Percentiles rank a stretch among this genome's conserved stretches.
These are phyloP conservation scores for Hypoxylon perforatum DNA, from an alignment of 495 filamentous ascomycete species.

Conservation along the genomic window DNA sequence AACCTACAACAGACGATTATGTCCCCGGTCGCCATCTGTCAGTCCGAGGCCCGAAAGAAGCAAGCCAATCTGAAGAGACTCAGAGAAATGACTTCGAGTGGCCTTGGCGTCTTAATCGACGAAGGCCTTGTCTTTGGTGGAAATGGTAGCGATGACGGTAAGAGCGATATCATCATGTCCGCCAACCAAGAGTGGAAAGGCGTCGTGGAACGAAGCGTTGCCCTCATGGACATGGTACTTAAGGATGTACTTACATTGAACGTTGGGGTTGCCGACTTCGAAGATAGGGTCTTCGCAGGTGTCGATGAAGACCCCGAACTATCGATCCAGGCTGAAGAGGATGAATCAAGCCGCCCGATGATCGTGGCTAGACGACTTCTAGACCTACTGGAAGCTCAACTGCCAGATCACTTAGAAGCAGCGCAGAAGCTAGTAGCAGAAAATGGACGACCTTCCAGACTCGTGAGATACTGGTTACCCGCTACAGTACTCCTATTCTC, in stretches of 20 bases:
- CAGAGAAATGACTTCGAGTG: conserved; percentile 83
- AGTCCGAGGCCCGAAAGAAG: conserved; percentile 76
- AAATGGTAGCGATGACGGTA: conserved; percentile 50
- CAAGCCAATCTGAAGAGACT: conserved; percentile 71
- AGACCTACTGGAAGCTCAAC: conserved; percentile 68
- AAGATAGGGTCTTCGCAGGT: conserved; percentile 73
- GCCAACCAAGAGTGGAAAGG: conserved; percentile 74
- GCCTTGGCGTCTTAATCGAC: conserved; percentile 85
- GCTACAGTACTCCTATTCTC: conserved; percentile 74
- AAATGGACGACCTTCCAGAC: conserved; percentile 78
- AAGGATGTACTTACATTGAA: conserved; percentile 65
- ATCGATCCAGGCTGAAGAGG: conserved; percentile 54
- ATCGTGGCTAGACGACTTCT: conserved; percentile 74
- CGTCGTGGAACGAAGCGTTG: conserved; percentile 75
- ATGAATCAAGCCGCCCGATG: conserved; percentile 56
- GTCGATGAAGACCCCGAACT: conserved; percentile 70
- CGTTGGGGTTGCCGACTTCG: conserved; percentile 72
- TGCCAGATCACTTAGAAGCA: conserved; percentile 65
- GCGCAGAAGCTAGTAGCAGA: conserved; percentile 61
- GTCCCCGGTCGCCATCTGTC: conserved; percentile 75
- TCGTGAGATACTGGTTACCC: conserved; percentile 91
- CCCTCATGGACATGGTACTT: conserved; percentile 84
- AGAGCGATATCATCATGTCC: conserved; percentile 48
- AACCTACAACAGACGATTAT: conserved; percentile 71
- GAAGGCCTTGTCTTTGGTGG: conserved; percentile 74